Evolutionary conservation across 2,329 filamentous ascomycete species (phyloP), one percentile per base, ranked within the genome.

Genomic region (Rugonectria rugulosa): DNA sequence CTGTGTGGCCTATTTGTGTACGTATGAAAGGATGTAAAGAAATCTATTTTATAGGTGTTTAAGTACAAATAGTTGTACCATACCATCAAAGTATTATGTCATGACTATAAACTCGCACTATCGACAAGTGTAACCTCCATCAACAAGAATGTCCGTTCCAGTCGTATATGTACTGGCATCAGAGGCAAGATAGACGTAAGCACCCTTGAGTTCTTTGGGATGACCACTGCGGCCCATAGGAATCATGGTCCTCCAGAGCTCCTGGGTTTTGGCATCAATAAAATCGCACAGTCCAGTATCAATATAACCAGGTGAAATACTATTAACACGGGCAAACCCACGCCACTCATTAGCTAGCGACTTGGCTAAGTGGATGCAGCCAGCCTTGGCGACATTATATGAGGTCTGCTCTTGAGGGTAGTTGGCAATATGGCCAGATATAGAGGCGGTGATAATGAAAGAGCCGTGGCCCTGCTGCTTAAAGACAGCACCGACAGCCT

Each of bases 161-260:
- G 80, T 82, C 63, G 75, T 80, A 67, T 81, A 82, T 14, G 75
- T 78, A 26, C 73, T 76, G 2, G 81, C 80, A 55, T 81, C 79
- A 23, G 78, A 81, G n/a, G 77, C 78, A 24, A 83, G 71, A 64
- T 82, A 83, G 31, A 83, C 69, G 60, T 82, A 84, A 12, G 81
- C 70, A 5, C 83, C 85, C 78, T 88, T 88, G 60, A 88, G 75
- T 75, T 88, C 86, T 75, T 85, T 86, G 4, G 85, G 84, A 65
- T 88, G 80, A 21, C 82, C 85, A 59, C 87, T 80, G 57, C 85
- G 79, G 31, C 83, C 80, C 14, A 83, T 62, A 2, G 75, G 73
- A 0, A 81, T 73, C 81, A 84, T 83, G 14, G 75, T 70, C 34
- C 53, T 50, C 53, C 53, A 56, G 23, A 56, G 10, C 21, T 56